Conservation (phyloP, 768 basidiomycete species). For the Boletus rubescentipes region DNA sequence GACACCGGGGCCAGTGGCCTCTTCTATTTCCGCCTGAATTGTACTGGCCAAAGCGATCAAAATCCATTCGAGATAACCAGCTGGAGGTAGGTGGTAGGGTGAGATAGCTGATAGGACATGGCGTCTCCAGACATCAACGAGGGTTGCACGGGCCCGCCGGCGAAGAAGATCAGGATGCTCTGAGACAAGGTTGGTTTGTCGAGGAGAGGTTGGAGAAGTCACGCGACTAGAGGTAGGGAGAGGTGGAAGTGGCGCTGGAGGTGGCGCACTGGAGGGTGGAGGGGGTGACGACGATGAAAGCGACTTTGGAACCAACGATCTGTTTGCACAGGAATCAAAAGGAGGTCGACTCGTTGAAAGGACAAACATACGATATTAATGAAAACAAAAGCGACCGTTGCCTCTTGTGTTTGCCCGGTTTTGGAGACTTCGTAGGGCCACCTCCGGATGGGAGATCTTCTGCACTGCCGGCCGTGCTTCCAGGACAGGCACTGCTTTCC, state of each 20-base stretch:
- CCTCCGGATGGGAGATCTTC: slow-evolving; percentile 16
- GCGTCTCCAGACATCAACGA: slow-evolving; percentile 66
- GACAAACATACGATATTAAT: slow-evolving; percentile 50
- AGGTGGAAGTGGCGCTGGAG: slow-evolving; percentile 30
- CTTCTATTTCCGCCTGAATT: slow-evolving; percentile 19
- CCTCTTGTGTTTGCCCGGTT: slow-evolving; percentile 57
- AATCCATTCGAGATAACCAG: slow-evolving; percentile 33
- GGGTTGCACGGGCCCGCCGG: slow-evolving; percentile 60
- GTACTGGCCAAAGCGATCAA: slow-evolving; percentile 27
- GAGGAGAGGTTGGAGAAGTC: slow-evolving; percentile 29
- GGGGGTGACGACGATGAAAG: slow-evolving; percentile 24
- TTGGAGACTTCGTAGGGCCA: slow-evolving; percentile 30
- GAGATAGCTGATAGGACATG: slow-evolving; percentile 57
- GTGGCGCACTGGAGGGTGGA: slow-evolving; percentile 26
- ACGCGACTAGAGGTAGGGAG: slow-evolving; percentile 27
- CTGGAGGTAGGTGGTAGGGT: slow-evolving; percentile 33
- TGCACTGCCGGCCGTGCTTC: slow-evolving; percentile 15
- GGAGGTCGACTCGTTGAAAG: neutral
- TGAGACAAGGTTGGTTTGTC: slow-evolving; percentile 5
- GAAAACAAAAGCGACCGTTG: slow-evolving; percentile 71
- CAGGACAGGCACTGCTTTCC: slow-evolving; percentile 28
- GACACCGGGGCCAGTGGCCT: slow-evolving; percentile 1
- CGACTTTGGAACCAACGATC: slow-evolving; percentile 33
- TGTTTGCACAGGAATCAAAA: slow-evolving; percentile 11
- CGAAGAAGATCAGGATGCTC: slow-evolving; percentile 39